Evolutionary conservation across 108 stramenopile genomes (phyloP), one percentile per base, ranked within the genome.

Genomic region (Craspedostauros australis): DNA sequence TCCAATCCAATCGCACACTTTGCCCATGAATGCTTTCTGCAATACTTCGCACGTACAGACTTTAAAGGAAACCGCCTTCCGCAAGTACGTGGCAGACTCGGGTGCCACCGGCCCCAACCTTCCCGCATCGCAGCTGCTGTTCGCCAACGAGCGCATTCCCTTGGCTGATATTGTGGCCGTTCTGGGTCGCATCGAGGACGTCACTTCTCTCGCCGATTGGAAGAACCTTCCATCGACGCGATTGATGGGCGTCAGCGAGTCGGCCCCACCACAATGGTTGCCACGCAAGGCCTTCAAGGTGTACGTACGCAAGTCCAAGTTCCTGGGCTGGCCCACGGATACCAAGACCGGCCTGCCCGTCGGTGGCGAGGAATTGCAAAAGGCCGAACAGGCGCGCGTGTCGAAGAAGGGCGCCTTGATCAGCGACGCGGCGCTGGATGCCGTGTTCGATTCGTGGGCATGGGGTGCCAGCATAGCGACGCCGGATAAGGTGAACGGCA

Each of bases 401-500:
- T 38, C 53, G 11, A 54, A 50, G 33, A 51, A 54, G 30, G 48
- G 55, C 39, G 51, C 50, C 19, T 4, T 24, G 11, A 72, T 72
- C 23, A 50, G 64, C 7, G 71, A 72, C 56, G 56, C 62, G 3
- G 71, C 71, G 18, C 41, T 72, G 2, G 71, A 72, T 40, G 71
- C 63, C 14, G 71, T 72, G 18, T 72, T 72, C 44, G 71, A 72
- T 54, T 48, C 71, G 5, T 72, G 71, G 71, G 57, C 71, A 1
- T 60, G 64, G 71, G 71, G 71, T 39, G 71, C 71, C 3, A 36
- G 24, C 36, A 54, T 72, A 28, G 71, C 71, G 18, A 72, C 71
- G 18, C 71, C 71, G 2, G 71, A 72, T 37, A 72, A 72, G 33
- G 71, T 72, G 3, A 49, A 15, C 4, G 23, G n/a, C 3, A 44